phyloP scores from a whole-genome alignment of 2,329 filamentous ascomycete species.

The Daldinia sp. region DNA sequence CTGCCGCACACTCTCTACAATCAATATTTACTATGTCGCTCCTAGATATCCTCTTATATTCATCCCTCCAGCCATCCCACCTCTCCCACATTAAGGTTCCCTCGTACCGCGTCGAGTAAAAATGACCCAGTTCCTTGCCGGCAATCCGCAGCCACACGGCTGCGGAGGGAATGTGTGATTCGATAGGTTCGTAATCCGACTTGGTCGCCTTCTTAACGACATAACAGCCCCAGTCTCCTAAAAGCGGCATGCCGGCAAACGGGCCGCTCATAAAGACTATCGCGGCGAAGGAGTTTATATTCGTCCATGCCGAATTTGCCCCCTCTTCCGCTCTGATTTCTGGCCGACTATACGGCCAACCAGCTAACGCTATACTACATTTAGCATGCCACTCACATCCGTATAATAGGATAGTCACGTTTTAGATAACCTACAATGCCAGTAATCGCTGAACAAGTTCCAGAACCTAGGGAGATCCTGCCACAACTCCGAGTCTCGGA shows the following conservation, averaged over 20 bases:
- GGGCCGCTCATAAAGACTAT: slow-evolving; percentile 3
- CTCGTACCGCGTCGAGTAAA: not conserved
- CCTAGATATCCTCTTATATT: not conserved
- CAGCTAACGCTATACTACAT: not conserved
- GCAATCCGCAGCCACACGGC: slow-evolving; percentile 1
- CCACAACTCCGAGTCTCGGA: slow-evolving; percentile 3
- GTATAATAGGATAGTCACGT: not conserved
- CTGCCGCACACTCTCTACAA: slow-evolving; percentile 1
- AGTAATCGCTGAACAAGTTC: slow-evolving; percentile 10
- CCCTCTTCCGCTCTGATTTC: not conserved
- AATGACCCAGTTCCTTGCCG: not conserved
- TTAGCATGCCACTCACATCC: not conserved
- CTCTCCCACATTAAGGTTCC: not conserved
- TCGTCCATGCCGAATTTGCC: not conserved
- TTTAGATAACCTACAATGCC: not conserved
- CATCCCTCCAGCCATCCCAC: not conserved
- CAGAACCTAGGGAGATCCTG: slow-evolving; percentile 10
- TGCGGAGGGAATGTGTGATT: not conserved
- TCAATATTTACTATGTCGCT: not conserved
- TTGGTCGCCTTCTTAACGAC: slow-evolving; percentile 8
- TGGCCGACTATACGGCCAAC: not conserved
- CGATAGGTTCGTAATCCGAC: not conserved
- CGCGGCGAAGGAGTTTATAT: slow-evolving; percentile 8
- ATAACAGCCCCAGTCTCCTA: slow-evolving; percentile 17
- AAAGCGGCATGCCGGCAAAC: not conserved